These are phyloP conservation scores for Pseudocercospora vitis DNA, from an alignment of 2,329 filamentous ascomycete species.

Conservation along the genomic window DNA sequence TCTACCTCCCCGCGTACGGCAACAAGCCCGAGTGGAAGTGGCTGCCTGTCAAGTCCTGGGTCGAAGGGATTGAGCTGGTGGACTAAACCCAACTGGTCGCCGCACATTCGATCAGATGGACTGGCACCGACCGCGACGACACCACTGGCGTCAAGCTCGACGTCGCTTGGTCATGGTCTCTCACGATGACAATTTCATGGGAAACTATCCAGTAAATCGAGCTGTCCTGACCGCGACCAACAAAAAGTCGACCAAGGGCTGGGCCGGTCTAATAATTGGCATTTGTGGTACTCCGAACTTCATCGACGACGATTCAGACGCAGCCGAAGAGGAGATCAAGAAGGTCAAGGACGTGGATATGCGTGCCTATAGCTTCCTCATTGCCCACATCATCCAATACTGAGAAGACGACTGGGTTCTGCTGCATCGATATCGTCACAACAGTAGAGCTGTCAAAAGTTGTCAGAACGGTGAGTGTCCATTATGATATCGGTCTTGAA, in stretches of 20 bases:
- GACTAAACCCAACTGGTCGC: neutral
- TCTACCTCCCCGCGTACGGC: constrained; percentile 3
- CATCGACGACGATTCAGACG: neutral
- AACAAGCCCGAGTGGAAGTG: constrained; percentile 10
- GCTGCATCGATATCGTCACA: too few relatives aligned
- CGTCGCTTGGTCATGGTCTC: neutral
- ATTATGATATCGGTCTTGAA: too few relatives aligned
- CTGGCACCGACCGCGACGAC: too few relatives aligned
- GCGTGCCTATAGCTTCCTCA: neutral
- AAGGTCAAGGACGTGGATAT: neutral
- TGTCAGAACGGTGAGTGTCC: too few relatives aligned
- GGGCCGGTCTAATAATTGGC: neutral
- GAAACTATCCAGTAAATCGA: neutral
- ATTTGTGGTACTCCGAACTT: neutral
- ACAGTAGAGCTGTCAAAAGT: too few relatives aligned
- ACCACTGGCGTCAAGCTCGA: neutral
- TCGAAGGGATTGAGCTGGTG: neutral
- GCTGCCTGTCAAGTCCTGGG: neutral
- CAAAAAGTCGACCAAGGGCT: neutral
- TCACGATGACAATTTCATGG: neutral
- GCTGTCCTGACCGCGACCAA: neutral
- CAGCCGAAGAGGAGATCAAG: neutral
- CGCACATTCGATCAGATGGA: neutral
- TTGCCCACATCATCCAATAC: neutral
- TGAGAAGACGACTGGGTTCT: too few relatives aligned